Evolutionary conservation across 2,329 filamentous ascomycete genomes (phyloP).

Genomic region (Neospermospora avenae): DNA sequence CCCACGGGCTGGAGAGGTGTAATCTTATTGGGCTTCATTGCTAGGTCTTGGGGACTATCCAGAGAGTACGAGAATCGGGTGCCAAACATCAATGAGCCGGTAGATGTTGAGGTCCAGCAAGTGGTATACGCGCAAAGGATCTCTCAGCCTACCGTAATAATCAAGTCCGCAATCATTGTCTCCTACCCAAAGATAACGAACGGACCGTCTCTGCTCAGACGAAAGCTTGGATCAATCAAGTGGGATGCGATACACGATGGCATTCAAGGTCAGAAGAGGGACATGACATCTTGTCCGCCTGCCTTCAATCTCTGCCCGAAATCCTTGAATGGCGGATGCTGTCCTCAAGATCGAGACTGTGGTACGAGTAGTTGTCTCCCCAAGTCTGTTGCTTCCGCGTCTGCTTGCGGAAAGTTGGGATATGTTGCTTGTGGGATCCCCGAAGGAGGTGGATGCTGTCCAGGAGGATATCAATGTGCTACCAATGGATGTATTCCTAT

Average conservation of each 20-base stretch:
- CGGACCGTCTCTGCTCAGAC: conserved; percentile 19
- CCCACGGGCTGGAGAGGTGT: background rate
- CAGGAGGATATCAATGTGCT: conserved; percentile 46
- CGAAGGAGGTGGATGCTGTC: conserved; percentile 36
- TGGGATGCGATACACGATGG: conserved; percentile 32
- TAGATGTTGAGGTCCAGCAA: conserved; percentile 5
- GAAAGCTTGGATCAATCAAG: conserved; percentile 29
- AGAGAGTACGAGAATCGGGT: background rate
- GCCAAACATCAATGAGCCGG: background rate
- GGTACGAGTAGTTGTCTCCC: conserved; percentile 42
- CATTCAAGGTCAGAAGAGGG: conserved; percentile 31
- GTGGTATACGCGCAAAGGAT: conserved; percentile 10
- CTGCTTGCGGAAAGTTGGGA: conserved; percentile 27
- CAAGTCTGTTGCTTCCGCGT: conserved; percentile 20
- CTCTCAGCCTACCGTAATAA: background rate
- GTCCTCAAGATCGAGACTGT: conserved; percentile 46
- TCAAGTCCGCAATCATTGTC: conserved; percentile 13
- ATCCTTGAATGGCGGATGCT: conserved; percentile 33
- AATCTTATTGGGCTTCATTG: background rate
- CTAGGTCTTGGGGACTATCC: background rate
- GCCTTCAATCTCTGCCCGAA: conserved; percentile 30
- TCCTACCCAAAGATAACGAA: conserved; percentile 27
- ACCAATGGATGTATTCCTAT: conserved; percentile 44
- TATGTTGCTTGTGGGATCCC: conserved; percentile 29
- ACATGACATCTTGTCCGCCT: conserved; percentile 26